A percentile compares a stretch with the other conserved stretches of the same genome.
phyloP scores from a whole-genome alignment of 2,329 filamentous ascomycete genomes.

The Drechslerella coelobrocha region DNA sequence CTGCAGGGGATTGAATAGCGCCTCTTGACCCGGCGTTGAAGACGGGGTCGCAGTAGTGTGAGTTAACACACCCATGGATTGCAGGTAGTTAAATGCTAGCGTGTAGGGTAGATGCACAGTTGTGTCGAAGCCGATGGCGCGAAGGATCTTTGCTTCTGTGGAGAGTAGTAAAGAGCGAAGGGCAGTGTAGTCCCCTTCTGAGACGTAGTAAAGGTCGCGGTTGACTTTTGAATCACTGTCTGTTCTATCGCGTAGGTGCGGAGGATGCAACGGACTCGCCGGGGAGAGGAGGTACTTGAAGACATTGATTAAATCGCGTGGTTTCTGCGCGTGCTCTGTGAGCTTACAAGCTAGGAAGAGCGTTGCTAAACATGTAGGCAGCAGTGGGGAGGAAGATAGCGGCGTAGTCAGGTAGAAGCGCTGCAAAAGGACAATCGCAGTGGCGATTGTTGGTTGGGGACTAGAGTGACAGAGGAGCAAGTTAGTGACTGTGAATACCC shows the following conservation, averaged over 20 bases:
- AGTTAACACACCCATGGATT: constrained; percentile 76
- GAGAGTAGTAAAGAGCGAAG: constrained; percentile 71
- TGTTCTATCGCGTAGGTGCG: constrained; percentile 56
- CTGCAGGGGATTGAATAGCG: constrained; percentile 53
- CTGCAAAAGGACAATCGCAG: constrained; percentile 52
- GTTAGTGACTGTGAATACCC: constrained; percentile 4
- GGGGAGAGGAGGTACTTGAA: constrained; percentile 80
- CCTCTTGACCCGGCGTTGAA: constrained; percentile 37
- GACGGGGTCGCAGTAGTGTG: constrained; percentile 47
- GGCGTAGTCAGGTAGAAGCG: constrained; percentile 51
- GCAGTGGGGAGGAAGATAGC: constrained; percentile 45
- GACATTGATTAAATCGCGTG: constrained; percentile 81
- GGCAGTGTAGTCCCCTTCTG: constrained; percentile 73
- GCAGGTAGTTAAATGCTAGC: constrained; percentile 88
- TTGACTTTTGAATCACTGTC: constrained; percentile 16
- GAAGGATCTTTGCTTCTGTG: constrained; percentile 79
- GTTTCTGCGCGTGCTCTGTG: constrained; percentile 72
- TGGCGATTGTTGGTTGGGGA: constrained; percentile 53
- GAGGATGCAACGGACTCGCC: constrained; percentile 62
- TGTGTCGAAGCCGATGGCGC: constrained; percentile 78
- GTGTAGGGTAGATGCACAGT: constrained; percentile 86
- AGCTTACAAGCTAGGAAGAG: constrained; percentile 85
- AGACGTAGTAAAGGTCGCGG: constrained; percentile 68
- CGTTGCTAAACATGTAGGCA: constrained; percentile 82
- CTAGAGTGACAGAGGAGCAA: constrained; percentile 46